These are phyloP conservation scores for Coffea humblotiana DNA, from an alignment of 305 asterid genomes.

Conservation along the genomic window DNA sequence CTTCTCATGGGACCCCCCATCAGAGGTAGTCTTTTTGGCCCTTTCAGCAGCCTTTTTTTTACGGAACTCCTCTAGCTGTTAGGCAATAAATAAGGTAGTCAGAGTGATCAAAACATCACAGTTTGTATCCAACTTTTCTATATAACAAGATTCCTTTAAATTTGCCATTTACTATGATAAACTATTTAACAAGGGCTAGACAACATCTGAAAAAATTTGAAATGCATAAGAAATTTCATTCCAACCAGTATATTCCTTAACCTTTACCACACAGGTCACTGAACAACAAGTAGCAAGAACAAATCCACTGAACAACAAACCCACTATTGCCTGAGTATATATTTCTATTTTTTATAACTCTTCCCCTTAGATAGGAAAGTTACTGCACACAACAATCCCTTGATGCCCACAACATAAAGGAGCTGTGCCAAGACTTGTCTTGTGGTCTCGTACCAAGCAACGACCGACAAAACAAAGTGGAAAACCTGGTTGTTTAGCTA, in stretches of 20 bases:
- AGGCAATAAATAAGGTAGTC: background rate
- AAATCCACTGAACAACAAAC: background rate
- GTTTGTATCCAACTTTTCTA: background rate
- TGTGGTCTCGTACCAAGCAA: too few species aligned
- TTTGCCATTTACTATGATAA: background rate
- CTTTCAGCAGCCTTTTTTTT: slow-evolving; percentile 78
- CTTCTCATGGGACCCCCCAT: slow-evolving; percentile 42
- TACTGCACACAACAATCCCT: background rate
- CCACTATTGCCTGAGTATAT: background rate
- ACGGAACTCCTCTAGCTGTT: slow-evolving; percentile 94
- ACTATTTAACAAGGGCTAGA: background rate
- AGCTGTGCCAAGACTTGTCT: background rate
- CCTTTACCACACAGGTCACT: background rate
- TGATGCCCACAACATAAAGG: background rate
- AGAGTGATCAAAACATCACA: slow-evolving; percentile 1
- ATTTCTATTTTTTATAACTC: background rate
- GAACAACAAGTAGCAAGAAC: background rate
- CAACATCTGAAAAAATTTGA: background rate
- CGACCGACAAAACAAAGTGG: background rate
- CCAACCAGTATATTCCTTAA: background rate
- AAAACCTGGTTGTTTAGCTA: background rate
- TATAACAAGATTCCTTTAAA: background rate
- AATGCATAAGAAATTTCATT: background rate
- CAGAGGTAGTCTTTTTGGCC: slow-evolving; percentile 58
- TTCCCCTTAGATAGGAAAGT: background rate